phyloP scores from a whole-genome alignment of 495 filamentous ascomycete species.

The Paragyromitra xinjiangensis region DNA sequence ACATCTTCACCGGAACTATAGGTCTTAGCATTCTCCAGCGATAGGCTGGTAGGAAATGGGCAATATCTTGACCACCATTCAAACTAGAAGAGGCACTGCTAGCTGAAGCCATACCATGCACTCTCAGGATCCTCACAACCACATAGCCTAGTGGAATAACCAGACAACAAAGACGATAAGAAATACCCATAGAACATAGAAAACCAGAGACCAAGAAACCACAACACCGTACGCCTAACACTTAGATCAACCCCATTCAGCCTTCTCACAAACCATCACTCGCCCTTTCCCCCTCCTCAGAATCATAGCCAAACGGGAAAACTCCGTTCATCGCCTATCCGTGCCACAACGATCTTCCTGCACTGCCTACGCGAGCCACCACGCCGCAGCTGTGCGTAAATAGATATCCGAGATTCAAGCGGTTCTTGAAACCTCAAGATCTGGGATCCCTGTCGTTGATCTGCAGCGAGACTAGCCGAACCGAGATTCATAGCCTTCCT shows the following conservation, averaged over 20 bases:
- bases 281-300: no score
- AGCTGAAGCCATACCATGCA: slow-evolving; percentile 22
- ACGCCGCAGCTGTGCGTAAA: slow-evolving; percentile 6
- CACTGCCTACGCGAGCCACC: not conserved
- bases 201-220: not conserved
- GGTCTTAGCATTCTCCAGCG: slow-evolving; percentile 1
- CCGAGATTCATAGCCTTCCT: not conserved
- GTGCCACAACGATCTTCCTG: not conserved
- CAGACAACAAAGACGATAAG: not conserved
- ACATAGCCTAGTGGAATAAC: not conserved
- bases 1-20: not conserved
- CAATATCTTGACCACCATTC: slow-evolving; percentile 13
- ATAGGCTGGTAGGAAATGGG: not conserved
- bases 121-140: slow-evolving; percentile 12
- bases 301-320: not conserved
- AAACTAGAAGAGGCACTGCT: not conserved
- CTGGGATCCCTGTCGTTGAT: slow-evolving; percentile 39
- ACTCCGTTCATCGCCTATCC: not conserved
- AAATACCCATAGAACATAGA: not conserved
- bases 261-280: not conserved
- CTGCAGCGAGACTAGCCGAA: slow-evolving; percentile 15
- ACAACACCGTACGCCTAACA: not conserved
- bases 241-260: not conserved
- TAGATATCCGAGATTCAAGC: slow-evolving; percentile 20
- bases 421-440: slow-evolving; percentile 37